Base-by-base conservation (phyloP, 2,329 filamentous ascomycete genomes). In the Samsoniella hepiali region DNA sequence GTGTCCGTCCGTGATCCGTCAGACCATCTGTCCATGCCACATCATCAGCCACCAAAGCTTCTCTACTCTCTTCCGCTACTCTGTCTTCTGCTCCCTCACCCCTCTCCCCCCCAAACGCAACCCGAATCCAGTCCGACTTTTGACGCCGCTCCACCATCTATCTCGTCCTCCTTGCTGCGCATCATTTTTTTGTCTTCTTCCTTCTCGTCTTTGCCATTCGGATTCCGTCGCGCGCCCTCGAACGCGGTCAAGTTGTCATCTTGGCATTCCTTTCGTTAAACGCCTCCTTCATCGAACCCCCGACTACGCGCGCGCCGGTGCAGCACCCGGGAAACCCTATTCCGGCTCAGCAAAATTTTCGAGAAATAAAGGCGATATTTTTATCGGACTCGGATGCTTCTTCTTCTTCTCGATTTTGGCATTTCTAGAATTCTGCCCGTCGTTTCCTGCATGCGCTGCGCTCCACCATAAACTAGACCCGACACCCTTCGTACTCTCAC, bases 1-100 rank as follows among this genome's bases (percentile, higher is more conserved):
- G 22, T 22, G 22, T 22, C 22, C 22, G 22, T 22, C 22, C 40
- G 27, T 13, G 29, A 11, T 40, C 56, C 58, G 53, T 60, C 49
- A 60, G 57, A 51, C 49, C 49, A 60, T 60, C 49, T 45, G 47
- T 54, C 58, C 38, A 40, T 51, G 58, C 58, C 58, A 60, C 58
- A 51, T 51, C 58, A 51, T 53, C 58, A 60, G 58, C 58, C 58
- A 60, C 45, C 32, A 45, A 47, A 32, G 15, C 45, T 40, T 31
- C 44, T 47, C 55, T 44, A 22, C 31, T 60, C 32, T 29, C 58
- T 27, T 7, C 32, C 53, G 34, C 36, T 32, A 51, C 45, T 42
- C 36, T 22, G 47, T 60, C 47, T 51, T 32, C 47, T 51, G 22
- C 15, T 40, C 47, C 17, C 31, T 10, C 27, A 7, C 57, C 45